These are phyloP conservation scores for Meyerozyma athensensis DNA, from an alignment of 1,139 yeast species.

Conservation along the genomic window DNA sequence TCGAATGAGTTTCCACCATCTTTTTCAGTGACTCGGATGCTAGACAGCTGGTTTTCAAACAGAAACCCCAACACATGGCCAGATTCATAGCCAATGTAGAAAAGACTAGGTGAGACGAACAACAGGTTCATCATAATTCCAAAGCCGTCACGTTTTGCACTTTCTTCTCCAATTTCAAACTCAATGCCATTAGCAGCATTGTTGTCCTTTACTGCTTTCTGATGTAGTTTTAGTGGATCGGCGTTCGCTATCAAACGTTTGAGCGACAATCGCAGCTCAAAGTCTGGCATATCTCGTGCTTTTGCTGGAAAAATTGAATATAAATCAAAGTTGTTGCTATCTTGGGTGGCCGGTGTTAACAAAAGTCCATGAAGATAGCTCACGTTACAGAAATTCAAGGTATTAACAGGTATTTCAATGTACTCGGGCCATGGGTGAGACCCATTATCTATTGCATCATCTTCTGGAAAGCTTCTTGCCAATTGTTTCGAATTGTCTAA, in stretches of 20 bases:
- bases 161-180: slow-evolving; percentile 14
- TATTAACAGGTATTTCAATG: slow-evolving; percentile 48
- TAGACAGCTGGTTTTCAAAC: slow-evolving; percentile 12
- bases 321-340: slow-evolving; percentile 51
- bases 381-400: slow-evolving; percentile 54
- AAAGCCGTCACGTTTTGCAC: slow-evolving; percentile 28
- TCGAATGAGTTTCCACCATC: slow-evolving; percentile 4
- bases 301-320: slow-evolving; percentile 26
- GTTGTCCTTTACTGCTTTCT: not conserved
- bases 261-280: slow-evolving; percentile 11
- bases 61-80: slow-evolving; percentile 43
- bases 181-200: slow-evolving; percentile 8
- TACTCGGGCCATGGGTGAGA: slow-evolving; percentile 6
- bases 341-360: slow-evolving; percentile 49
- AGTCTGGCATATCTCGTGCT: not conserved
- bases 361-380: slow-evolving; percentile 25
- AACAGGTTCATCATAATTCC: slow-evolving; percentile 54
- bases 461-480: slow-evolving; percentile 6
- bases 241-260: slow-evolving; percentile 25
- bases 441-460: slow-evolving; percentile 3
- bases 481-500: slow-evolving; percentile 13
- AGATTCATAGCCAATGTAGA: slow-evolving; percentile 54
- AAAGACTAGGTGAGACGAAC: slow-evolving; percentile 21
- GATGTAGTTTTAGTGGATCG: slow-evolving; percentile 17
- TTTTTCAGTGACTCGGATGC: slow-evolving; percentile 3